Percentiles rank a stretch among this genome's conserved stretches.
phyloP scores from a whole-genome alignment of 2,329 filamentous ascomycete genomes.

The Cytospora leucostoma region DNA sequence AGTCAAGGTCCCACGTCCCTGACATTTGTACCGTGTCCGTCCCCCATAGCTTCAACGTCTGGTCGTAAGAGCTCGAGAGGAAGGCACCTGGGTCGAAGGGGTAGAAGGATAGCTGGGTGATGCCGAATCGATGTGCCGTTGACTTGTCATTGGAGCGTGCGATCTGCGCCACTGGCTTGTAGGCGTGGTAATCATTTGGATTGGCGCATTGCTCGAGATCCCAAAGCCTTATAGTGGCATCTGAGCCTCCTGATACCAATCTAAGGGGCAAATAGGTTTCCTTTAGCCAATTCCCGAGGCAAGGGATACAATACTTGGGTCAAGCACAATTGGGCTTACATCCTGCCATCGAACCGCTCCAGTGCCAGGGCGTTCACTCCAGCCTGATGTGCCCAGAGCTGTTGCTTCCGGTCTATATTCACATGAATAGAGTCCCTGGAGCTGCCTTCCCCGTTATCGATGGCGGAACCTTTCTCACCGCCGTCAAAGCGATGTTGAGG shows the following conservation, averaged over 20 bases:
- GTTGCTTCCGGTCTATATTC: constrained; percentile 37
- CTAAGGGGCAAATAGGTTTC: constrained; percentile 43
- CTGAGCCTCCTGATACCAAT: constrained; percentile 81
- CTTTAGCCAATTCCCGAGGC: neutral
- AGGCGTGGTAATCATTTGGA: constrained; percentile 48
- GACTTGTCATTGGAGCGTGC: constrained; percentile 41
- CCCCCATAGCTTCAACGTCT: constrained; percentile 73
- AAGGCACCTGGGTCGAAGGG: constrained; percentile 77
- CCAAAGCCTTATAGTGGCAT: constrained; percentile 84
- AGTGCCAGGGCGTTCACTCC: constrained; percentile 79
- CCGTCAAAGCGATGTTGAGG: constrained; percentile 72
- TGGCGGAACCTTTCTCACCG: constrained; percentile 44
- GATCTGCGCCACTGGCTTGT: constrained; percentile 56
- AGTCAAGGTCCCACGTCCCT: constrained; percentile 67
- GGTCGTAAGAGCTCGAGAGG: constrained; percentile 76
- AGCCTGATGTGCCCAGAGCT: constrained; percentile 68
- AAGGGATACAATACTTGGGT: neutral
- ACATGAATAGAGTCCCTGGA: constrained; percentile 17
- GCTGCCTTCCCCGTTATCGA: constrained; percentile 33
- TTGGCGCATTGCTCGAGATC: constrained; percentile 68
- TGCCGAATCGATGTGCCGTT: constrained; percentile 63
- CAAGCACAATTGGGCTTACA: constrained; percentile 49
- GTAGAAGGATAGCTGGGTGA: constrained; percentile 77
- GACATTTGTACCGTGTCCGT: constrained; percentile 62
- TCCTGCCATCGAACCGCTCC: constrained; percentile 78